Conservation (phyloP, 1,284 basidiomycete species). For the Marasmius tenuissimus region DNA sequence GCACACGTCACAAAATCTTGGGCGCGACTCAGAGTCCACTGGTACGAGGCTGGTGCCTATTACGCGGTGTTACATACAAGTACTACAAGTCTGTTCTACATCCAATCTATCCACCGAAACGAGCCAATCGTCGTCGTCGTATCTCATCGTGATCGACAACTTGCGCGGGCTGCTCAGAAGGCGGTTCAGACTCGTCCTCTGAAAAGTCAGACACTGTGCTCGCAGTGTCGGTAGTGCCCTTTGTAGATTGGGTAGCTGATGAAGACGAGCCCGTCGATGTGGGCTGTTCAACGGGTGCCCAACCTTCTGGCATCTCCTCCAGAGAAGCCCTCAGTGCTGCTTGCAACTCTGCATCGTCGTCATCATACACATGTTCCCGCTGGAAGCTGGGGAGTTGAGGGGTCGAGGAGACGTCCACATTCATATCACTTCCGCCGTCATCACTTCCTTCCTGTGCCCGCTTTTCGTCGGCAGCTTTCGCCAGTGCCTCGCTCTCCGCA, state of each 20-base stretch:
- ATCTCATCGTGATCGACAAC: constrained; percentile 74
- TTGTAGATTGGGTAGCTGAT: not conserved
- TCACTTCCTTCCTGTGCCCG: constrained; percentile 38
- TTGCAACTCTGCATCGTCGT: constrained; percentile 85
- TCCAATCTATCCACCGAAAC: constrained; percentile 51
- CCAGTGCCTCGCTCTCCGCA: constrained; percentile 61
- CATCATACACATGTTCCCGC: constrained; percentile 64
- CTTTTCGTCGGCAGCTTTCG: constrained; percentile 29
- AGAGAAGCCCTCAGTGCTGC: constrained; percentile 84
- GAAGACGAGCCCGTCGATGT: constrained; percentile 8
- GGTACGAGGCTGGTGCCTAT: too few species aligned
- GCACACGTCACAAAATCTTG: not conserved
- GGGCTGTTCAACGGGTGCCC: constrained; percentile 25
- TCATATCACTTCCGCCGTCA: constrained; percentile 13
- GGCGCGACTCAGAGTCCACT: not conserved
- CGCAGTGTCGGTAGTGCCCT: constrained; percentile 8
- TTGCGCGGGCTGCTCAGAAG: constrained; percentile 22
- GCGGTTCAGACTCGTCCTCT: constrained; percentile 15
- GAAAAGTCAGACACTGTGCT: constrained; percentile 25
- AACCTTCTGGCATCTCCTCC: constrained; percentile 62
- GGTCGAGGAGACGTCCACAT: not conserved
- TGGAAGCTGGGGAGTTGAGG: constrained; percentile 10
- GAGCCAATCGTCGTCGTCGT: constrained; percentile 70
- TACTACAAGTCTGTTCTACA: too few species aligned
- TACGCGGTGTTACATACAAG: too few species aligned